phyloP scores from a whole-genome alignment of 1,284 basidiomycete species.

The Clitocybe nebularis region DNA sequence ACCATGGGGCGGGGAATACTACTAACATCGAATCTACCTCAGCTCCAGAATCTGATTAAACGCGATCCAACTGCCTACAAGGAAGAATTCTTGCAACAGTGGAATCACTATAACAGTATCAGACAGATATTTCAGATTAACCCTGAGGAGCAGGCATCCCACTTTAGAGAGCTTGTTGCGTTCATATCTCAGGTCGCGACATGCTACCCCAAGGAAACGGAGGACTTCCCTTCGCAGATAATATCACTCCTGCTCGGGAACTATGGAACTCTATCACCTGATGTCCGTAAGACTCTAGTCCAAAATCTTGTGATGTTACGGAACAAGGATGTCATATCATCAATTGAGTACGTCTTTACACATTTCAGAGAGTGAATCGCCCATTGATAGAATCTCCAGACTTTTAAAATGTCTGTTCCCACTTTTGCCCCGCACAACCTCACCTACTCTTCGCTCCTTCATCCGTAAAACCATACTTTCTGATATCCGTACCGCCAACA shows the following conservation, averaged over 20 bases:
- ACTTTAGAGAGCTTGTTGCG: conserved; percentile 82
- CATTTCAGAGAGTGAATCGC: conserved; percentile 6
- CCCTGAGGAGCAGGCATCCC: conserved; percentile 75
- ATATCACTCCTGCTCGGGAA: conserved; percentile 73
- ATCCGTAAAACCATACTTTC: conserved; percentile 96
- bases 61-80: conserved; percentile 88
- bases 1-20: conserved; percentile 58
- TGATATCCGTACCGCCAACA: conserved; percentile 91
- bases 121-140: conserved; percentile 80
- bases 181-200: conserved; percentile 82
- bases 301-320: conserved; percentile 91
- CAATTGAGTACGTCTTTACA: conserved; percentile 71
- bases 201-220: conserved; percentile 87
- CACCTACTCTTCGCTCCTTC: conserved; percentile 76
- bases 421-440: conserved; percentile 87
- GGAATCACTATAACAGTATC: conserved; percentile 92
- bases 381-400: conserved; percentile 36
- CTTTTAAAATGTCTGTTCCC: conserved; percentile 92
- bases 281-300: conserved; percentile 79
- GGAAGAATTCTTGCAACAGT: conserved; percentile 98
- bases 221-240: conserved; percentile 77
- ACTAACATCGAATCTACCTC: conserved; percentile 69
- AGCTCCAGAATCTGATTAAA: conserved; percentile 96
- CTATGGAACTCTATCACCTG: conserved; percentile 69
- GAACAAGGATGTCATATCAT: conserved; percentile 90